Base-by-base conservation (phyloP, 305 asterid species). In the Ilex paraguariensis region DNA sequence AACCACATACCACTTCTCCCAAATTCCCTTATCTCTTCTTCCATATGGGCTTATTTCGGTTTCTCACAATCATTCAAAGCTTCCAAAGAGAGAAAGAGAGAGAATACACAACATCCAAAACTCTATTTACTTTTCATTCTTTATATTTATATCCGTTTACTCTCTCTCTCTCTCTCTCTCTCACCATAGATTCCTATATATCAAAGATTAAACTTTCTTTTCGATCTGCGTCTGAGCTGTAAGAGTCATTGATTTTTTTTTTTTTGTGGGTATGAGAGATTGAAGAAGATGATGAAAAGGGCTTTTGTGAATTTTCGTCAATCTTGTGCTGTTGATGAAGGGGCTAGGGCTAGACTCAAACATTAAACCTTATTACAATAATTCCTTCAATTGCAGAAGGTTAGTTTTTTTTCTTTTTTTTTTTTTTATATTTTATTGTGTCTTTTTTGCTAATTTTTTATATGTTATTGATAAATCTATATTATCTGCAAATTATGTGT, bases 321-420 rank as follows among this genome's bases (percentile, higher is more conserved):
- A 59, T 65, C 71, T 6, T 62, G 14, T 60, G n/a, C n/a, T 51
- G 36, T 63, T 61, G 72, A 55, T 56, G 83, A 45, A 60, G 80
- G 66, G 46, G 72, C 66, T 31, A 57, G 66, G 63, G 72, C 70
- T 5, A 75, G 75, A 54, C 39, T 72, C 61, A 69, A 75, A 50
- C 77, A 79, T 69, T 86, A 76, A 71, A 67, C 75, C 1, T 80
- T 81, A 10, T 63, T 81, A 77, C 66, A 57, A 32, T 78, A 83
- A 36, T 79, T 59, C 70, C 71, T 85, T 73, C 76, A 78, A 48
- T 59, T 81, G 64, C 90, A 83, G 66, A 85, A 81, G 93, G 90
- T 85, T 67, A 1, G 63, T 14, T 57, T 31, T 56, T 69, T 44
- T n/a, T n/a, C n/a, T 39, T 42, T 2, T 39, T 4, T 10, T 21